These are phyloP conservation scores for Phylloporus arenicola DNA, from an alignment of 768 basidiomycete species.

Conservation along the genomic window DNA sequence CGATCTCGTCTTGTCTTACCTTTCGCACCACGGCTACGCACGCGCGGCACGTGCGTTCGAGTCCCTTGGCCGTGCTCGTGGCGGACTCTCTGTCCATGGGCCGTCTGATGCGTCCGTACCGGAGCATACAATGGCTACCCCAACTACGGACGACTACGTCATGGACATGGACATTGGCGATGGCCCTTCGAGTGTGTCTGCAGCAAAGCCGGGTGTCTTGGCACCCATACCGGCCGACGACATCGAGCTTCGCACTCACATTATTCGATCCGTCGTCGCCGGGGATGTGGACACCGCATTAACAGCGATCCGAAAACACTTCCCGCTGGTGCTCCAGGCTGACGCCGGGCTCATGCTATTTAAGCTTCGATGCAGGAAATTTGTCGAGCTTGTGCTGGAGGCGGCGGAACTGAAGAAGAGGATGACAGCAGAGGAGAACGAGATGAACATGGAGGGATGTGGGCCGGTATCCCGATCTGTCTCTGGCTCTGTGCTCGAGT, in stretches of 20 bases:
- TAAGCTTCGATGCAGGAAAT: constrained; percentile 78
- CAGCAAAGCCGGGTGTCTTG: constrained; percentile 9
- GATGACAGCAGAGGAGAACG: constrained; percentile 41
- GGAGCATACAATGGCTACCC: neutral
- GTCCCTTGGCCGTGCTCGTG: constrained; percentile 36
- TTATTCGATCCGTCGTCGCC: constrained; percentile 59
- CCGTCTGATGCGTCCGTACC: constrained; percentile 3
- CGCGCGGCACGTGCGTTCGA: constrained; percentile 66
- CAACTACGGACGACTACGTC: constrained; percentile 34
- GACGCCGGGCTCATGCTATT: constrained; percentile 71
- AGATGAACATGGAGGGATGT: constrained; percentile 25
- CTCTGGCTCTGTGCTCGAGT: constrained; percentile 23
- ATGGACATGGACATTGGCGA: constrained; percentile 44
- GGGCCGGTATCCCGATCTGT: constrained; percentile 22
- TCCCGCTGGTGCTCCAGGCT: constrained; percentile 59
- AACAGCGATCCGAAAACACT: constrained; percentile 46
- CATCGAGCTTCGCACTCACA: constrained; percentile 62
- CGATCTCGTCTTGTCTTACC: constrained; percentile 71
- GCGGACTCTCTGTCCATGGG: constrained; percentile 18
- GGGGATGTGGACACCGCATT: constrained; percentile 74
- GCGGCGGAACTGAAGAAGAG: constrained; percentile 65
- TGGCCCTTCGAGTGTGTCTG: constrained; percentile 6
- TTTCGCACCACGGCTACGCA: constrained; percentile 81
- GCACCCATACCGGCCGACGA: constrained; percentile 38
- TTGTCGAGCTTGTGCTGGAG: constrained; percentile 75